phyloP scores from a whole-genome alignment of 2,329 filamentous ascomycete genomes.

The Ceratocystiopsis minuta region DNA sequence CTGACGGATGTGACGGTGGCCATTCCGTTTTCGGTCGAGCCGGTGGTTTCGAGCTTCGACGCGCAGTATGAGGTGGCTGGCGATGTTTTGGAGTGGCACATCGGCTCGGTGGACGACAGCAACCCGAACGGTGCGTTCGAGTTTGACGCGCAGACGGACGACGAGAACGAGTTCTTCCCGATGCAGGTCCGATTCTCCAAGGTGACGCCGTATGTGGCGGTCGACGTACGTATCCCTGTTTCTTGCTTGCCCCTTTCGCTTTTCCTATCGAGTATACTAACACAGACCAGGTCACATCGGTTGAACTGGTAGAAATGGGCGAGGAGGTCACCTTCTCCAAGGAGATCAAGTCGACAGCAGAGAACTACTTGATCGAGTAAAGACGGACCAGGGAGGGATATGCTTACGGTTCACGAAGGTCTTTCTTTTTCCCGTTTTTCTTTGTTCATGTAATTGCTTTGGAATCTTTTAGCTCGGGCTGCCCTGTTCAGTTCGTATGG shows the following conservation, averaged over 20 bases:
- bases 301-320: slow-evolving; percentile 54
- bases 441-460: no score
- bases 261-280: background rate
- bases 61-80: slow-evolving; percentile 86
- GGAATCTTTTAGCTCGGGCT: no score
- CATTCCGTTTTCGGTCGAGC: slow-evolving; percentile 79
- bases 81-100: slow-evolving; percentile 84
- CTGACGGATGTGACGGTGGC: slow-evolving; percentile 72
- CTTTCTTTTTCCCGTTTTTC: no score
- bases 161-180: slow-evolving; percentile 93
- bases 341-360: slow-evolving; percentile 59
- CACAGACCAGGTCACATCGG: slow-evolving; percentile 37
- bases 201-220: slow-evolving; percentile 69
- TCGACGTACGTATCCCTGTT: slow-evolving; percentile 55
- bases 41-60: slow-evolving; percentile 81
- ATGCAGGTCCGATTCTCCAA: slow-evolving; percentile 87
- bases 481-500: no score
- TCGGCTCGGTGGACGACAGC: slow-evolving; percentile 68
- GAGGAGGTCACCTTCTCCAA: slow-evolving; percentile 71
- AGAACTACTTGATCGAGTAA: slow-evolving; percentile 61
- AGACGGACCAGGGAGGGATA: no score
- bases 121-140: slow-evolving; percentile 81
- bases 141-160: slow-evolving; percentile 75
- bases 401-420: no score
- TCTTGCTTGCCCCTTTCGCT: background rate